Conservation (phyloP, 345 rosid genomes). For the Populus euphratica region DNA sequence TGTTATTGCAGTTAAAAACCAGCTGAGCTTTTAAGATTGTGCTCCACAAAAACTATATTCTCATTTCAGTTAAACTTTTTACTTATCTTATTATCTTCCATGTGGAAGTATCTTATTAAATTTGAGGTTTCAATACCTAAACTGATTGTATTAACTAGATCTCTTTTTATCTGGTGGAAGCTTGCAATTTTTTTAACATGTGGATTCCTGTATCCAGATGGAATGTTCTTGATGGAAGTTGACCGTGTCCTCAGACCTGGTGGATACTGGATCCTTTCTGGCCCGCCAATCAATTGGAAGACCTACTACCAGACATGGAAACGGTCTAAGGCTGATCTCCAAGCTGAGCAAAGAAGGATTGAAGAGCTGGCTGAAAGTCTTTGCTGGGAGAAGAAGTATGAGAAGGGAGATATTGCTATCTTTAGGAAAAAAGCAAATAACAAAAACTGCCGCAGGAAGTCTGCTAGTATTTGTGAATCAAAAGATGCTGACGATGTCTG, state of each 20-base stretch:
- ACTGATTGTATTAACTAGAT: background rate
- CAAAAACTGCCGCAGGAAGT: slow-evolving; percentile 51
- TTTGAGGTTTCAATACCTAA: background rate
- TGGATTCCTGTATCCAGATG: slow-evolving; percentile 48
- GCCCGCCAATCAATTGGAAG: slow-evolving; percentile 97
- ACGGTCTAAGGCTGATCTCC: slow-evolving; percentile 68
- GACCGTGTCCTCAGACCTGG: slow-evolving; percentile 97
- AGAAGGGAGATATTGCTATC: slow-evolving; percentile 90
- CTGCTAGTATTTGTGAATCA: slow-evolving; percentile 47
- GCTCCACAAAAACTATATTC: background rate
- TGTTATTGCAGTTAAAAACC: background rate
- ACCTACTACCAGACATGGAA: slow-evolving; percentile 85
- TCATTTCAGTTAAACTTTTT: background rate
- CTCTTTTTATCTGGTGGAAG: slow-evolving; percentile 5
- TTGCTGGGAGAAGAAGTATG: slow-evolving; percentile 99
- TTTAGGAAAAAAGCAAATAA: slow-evolving; percentile 67
- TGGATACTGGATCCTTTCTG: slow-evolving; percentile 95
- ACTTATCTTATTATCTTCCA: background rate
- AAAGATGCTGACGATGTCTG: slow-evolving; percentile 64
- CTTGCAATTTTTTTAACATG: slow-evolving; percentile 16
- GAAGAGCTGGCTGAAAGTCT: slow-evolving; percentile 77
- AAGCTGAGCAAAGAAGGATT: slow-evolving; percentile 75
- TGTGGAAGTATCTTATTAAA: background rate
- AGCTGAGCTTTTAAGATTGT: background rate
- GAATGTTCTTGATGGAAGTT: slow-evolving; percentile 84